These are phyloP conservation scores for Coccomyxa sp. DNA, from an alignment of 139 green algal species.

Conservation along the genomic window DNA sequence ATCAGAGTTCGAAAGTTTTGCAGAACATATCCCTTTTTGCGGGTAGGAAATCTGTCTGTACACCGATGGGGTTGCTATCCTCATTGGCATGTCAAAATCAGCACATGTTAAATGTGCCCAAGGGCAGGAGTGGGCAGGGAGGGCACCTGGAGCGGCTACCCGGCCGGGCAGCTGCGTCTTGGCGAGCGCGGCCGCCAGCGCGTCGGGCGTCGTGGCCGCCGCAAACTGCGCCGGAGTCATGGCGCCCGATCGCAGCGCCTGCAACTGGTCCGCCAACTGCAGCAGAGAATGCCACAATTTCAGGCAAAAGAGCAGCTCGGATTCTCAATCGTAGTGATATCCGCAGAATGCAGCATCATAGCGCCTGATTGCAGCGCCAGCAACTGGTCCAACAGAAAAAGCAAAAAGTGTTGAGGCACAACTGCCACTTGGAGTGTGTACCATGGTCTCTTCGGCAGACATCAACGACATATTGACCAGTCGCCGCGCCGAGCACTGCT, in stretches of 20 bases:
- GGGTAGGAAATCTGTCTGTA: too few species aligned
- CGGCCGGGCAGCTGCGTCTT: not conserved
- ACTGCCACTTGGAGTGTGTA: too few species aligned
- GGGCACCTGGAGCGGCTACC: not conserved
- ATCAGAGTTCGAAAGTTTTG: too few species aligned
- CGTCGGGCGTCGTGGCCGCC: not conserved
- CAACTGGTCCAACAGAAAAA: not conserved
- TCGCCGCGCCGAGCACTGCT: too few species aligned
- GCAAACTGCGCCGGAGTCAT: not conserved
- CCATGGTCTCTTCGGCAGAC: too few species aligned
- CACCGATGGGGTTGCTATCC: too few species aligned
- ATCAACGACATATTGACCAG: too few species aligned
- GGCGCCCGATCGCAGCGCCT: not conserved
- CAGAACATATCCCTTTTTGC: too few species aligned
- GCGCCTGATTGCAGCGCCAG: not conserved
- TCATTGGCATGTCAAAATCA: too few species aligned
- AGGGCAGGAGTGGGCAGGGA: not conserved
- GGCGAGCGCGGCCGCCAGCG: not conserved
- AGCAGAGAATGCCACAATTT: not conserved
- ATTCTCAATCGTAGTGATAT: not conserved
- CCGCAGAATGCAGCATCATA: not conserved
- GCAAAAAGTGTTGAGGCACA: not conserved
- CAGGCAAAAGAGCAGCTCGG: not conserved
- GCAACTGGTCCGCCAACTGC: not conserved
- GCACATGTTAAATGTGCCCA: too few species aligned